phyloP scores from a whole-genome alignment of 2,329 filamentous ascomycete genomes.

The Nemania bipapillata region DNA sequence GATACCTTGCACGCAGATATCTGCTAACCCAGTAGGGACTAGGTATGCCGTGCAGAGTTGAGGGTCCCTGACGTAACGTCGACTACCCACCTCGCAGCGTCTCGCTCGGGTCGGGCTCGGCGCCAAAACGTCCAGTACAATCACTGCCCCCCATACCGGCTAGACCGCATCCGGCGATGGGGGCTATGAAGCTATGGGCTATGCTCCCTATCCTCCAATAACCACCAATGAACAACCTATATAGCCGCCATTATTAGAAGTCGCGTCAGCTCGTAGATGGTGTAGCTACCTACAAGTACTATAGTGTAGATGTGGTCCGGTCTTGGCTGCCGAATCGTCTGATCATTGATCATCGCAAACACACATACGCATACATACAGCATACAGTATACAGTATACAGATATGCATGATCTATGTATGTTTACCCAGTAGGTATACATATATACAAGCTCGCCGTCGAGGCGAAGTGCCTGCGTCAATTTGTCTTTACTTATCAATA shows the following conservation, averaged over 20 bases:
- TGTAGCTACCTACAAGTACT: no score
- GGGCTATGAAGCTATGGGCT: slow-evolving; percentile 4
- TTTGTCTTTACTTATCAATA: not conserved
- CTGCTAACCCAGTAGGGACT: not conserved
- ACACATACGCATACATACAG: not conserved
- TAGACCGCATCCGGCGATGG: slow-evolving; percentile 1
- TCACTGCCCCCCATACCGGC: slow-evolving; percentile 23
- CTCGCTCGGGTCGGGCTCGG: slow-evolving; percentile 27
- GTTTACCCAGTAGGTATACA: not conserved
- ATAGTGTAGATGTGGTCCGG: no score
- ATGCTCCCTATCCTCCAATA: slow-evolving; percentile 18
- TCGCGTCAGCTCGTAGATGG: not conserved
- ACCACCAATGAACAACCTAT: slow-evolving; percentile 12
- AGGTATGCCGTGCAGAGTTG: not conserved
- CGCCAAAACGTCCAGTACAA: slow-evolving; percentile 24
- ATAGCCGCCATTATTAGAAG: slow-evolving; percentile 5
- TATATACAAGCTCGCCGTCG: slow-evolving; percentile 14
- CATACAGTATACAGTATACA: not conserved
- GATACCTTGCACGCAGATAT: not conserved
- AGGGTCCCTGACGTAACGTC: slow-evolving; percentile 11
- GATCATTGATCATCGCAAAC: not conserved
- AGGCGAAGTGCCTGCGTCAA: slow-evolving; percentile 34
- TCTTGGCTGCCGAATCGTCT: slow-evolving; percentile 8
- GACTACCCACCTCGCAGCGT: slow-evolving; percentile 19
- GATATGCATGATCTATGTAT: no score